phyloP scores from a whole-genome alignment of 2,329 filamentous ascomycete genomes.

The Sclerotiophoma versabilis region DNA sequence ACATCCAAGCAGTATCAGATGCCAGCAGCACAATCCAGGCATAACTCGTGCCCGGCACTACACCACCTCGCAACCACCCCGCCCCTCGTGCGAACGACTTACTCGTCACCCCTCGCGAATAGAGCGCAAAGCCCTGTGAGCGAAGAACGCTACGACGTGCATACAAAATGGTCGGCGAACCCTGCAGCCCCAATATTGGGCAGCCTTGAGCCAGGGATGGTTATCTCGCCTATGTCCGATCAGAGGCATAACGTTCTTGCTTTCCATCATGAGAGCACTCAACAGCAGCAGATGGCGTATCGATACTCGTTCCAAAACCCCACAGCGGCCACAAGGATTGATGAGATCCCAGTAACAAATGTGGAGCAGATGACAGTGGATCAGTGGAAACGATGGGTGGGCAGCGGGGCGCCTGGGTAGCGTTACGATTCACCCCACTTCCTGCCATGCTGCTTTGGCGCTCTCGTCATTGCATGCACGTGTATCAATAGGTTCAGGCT shows the following conservation, averaged over 20 bases:
- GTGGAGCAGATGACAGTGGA: slow-evolving; percentile 8
- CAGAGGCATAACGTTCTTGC: not conserved
- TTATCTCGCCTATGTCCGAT: not conserved
- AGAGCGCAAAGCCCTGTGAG: not conserved
- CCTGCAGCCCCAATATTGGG: not conserved
- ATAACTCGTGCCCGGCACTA: slow-evolving; percentile 32
- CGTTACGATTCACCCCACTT: not conserved
- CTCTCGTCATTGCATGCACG: not conserved
- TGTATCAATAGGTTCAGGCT: not conserved
- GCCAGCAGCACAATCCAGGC: slow-evolving; percentile 14
- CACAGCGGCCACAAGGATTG: not conserved
- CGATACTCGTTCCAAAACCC: not conserved
- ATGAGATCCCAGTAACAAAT: not conserved
- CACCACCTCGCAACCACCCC: slow-evolving; percentile 16
- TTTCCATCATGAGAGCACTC: not conserved
- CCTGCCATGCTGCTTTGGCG: not conserved
- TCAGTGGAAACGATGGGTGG: slow-evolving; percentile 13
- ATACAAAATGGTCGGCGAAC: slow-evolving; percentile 4
- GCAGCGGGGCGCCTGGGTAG: not conserved
- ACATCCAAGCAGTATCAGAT: slow-evolving; percentile 6
- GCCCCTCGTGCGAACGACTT: slow-evolving; percentile 13
- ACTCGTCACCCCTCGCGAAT: slow-evolving; percentile 18
- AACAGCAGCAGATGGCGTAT: slow-evolving; percentile 6
- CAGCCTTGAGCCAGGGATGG: not conserved
- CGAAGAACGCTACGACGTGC: not conserved